Percentiles rank a stretch among this genome's conserved stretches.
phyloP scores from a whole-genome alignment of 116 monocot species.

The Phalaenopsis hybrid region DNA sequence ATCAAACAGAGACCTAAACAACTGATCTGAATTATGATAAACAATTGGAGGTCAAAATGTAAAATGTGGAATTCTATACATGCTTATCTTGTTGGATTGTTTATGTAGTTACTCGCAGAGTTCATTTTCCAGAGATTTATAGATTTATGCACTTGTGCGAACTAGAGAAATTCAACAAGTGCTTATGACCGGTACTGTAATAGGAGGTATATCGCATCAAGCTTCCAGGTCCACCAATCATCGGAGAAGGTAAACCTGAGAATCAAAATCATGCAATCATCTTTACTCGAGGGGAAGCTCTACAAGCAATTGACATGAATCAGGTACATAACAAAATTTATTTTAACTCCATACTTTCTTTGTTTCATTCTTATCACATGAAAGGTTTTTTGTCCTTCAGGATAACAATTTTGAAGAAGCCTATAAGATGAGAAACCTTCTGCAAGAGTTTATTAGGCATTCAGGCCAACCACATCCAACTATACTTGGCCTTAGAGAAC shows the following conservation, averaged over 20 bases:
- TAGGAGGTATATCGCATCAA: constrained; percentile 80
- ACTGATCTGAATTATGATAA: too few relatives aligned
- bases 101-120: too few relatives aligned
- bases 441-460: constrained; percentile 58
- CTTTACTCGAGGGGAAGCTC: constrained; percentile 79
- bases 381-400: constrained; percentile 22
- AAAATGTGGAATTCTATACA: too few relatives aligned
- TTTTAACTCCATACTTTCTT: background rate
- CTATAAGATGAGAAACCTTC: constrained; percentile 75
- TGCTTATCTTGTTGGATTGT: too few relatives aligned
- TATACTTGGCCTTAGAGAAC: constrained; percentile 77
- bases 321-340: constrained; percentile 35
- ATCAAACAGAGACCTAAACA: too few relatives aligned
- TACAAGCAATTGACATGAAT: constrained; percentile 90
- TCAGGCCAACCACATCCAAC: constrained; percentile 39
- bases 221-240: constrained; percentile 69
- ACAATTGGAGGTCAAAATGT: too few relatives aligned
- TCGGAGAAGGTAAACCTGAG: constrained; percentile 91
- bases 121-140: too few relatives aligned
- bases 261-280: constrained; percentile 90
- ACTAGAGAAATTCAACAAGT: background rate
- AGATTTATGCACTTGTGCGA: background rate
- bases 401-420: constrained; percentile 85
- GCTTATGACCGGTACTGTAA: background rate
- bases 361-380: constrained; percentile 1